Evolutionary conservation across 768 basidiomycete genomes (phyloP).

Genomic region (Cystofilobasidium bisporidii): DNA sequence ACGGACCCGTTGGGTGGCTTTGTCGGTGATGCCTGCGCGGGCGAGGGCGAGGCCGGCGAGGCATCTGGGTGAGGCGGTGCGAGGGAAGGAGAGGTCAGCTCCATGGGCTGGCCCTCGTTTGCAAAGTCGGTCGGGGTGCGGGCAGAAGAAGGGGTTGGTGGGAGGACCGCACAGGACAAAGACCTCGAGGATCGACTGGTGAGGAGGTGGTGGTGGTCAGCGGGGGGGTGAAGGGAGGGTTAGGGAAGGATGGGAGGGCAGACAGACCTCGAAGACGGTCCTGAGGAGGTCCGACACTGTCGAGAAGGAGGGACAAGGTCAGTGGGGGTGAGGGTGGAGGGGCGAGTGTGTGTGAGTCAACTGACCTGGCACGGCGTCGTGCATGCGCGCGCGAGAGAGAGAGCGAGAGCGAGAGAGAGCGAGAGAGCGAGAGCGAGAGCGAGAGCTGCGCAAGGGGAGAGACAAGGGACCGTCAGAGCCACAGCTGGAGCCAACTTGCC

Average conservation of each 20-base stretch:
- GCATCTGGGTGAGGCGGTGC: conserved; percentile 32
- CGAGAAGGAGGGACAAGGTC: not conserved
- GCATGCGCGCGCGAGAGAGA: not conserved
- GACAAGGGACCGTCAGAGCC: too few relatives aligned
- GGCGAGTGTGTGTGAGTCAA: not conserved
- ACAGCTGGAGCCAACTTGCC: too few relatives aligned
- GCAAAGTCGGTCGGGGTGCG: not conserved
- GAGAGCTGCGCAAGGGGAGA: too few relatives aligned
- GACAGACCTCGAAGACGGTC: conserved; percentile 53
- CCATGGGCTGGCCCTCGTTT: too few relatives aligned
- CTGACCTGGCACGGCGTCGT: not conserved
- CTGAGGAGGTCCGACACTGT: conserved; percentile 41
- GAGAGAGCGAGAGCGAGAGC: too few relatives aligned
- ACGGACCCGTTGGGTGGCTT: conserved; percentile 56
- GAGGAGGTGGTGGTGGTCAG: not conserved
- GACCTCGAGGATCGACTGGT: conserved; percentile 77
- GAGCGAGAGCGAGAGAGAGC: not conserved
- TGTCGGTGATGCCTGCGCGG: conserved; percentile 68
- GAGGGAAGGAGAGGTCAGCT: too few relatives aligned
- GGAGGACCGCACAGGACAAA: conserved; percentile 76
- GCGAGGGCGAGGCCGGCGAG: conserved; percentile 47
- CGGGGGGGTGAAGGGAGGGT: conserved; percentile 24
- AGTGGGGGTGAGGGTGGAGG: not conserved
- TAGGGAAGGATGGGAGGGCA: conserved; percentile 15
- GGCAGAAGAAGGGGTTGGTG: conserved; percentile 41